These are phyloP conservation scores for Pseudocercospora fijiensis DNA, from an alignment of 2,329 filamentous ascomycete species.

Conservation along the genomic window DNA sequence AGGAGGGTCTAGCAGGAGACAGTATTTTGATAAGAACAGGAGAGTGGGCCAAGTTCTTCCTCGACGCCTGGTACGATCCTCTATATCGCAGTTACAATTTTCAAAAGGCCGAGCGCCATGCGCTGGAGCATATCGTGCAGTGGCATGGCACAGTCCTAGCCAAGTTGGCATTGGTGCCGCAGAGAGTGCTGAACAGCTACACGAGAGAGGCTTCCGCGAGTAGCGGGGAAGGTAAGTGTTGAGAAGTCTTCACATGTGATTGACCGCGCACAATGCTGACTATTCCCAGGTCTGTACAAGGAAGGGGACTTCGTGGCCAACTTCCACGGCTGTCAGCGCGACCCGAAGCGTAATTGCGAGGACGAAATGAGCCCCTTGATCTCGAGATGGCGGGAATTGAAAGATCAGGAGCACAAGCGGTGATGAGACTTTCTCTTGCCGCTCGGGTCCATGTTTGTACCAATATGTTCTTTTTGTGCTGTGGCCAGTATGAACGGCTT, in stretches of 20 bases:
- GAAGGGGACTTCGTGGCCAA: slow-evolving; percentile 82
- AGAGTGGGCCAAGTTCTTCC: slow-evolving; percentile 87
- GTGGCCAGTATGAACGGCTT: not conserved
- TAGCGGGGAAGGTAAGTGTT: slow-evolving; percentile 28
- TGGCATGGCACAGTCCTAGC: slow-evolving; percentile 97
- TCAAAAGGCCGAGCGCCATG: slow-evolving; percentile 88
- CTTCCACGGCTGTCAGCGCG: slow-evolving; percentile 68
- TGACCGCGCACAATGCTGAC: not conserved
- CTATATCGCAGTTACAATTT: slow-evolving; percentile 94
- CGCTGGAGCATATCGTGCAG: slow-evolving; percentile 65
- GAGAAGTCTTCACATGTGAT: slow-evolving; percentile 28
- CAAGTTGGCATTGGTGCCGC: slow-evolving; percentile 84
- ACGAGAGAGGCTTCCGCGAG: slow-evolving; percentile 46
- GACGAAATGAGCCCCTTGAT: slow-evolving; percentile 64
- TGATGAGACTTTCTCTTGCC: slow-evolving; percentile 1
- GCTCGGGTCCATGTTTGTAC: not conserved
- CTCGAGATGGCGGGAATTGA: slow-evolving; percentile 39
- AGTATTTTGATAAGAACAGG: slow-evolving; percentile 81
- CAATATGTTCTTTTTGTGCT: not conserved
- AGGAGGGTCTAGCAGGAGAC: slow-evolving; percentile 69
- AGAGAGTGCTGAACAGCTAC: slow-evolving; percentile 80
- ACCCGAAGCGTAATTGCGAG: slow-evolving; percentile 58
- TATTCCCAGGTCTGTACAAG: slow-evolving; percentile 57
- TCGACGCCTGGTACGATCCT: slow-evolving; percentile 96
- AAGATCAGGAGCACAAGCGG: slow-evolving; percentile 30